phyloP scores from a whole-genome alignment of 1,284 basidiomycete species.

The Afroboletus lepidellus region DNA sequence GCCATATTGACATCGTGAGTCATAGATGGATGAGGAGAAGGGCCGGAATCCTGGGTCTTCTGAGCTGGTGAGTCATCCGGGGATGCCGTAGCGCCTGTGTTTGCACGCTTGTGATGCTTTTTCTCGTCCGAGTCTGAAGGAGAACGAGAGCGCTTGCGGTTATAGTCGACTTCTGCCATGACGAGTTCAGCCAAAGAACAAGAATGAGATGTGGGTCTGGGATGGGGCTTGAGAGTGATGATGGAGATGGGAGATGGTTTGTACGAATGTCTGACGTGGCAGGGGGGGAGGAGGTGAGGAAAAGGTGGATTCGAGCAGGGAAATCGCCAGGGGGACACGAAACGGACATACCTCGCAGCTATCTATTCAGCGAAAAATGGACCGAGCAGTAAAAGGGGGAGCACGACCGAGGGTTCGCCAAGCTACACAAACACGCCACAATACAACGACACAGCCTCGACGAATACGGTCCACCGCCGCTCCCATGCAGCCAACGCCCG shows the following conservation, averaged over 20 bases:
- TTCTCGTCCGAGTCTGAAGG: constrained; percentile 77
- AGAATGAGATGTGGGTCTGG: constrained; percentile 42
- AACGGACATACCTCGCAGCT: constrained; percentile 31
- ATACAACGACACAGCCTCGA: constrained; percentile 30
- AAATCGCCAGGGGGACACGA: constrained; percentile 25
- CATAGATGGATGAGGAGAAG: constrained; percentile 44
- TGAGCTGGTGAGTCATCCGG: constrained; percentile 55
- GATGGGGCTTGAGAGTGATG: constrained; percentile 37
- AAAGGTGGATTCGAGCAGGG: constrained; percentile 37
- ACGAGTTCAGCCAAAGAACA: constrained; percentile 54
- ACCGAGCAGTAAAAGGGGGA: background rate
- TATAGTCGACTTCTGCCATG: constrained; percentile 79
- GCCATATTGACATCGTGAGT: constrained; percentile 62
- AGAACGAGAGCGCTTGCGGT: constrained; percentile 81
- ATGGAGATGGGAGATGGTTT: constrained; percentile 40
- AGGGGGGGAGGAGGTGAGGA: constrained; percentile 36
- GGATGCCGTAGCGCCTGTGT: constrained; percentile 63
- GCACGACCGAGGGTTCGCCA: background rate
- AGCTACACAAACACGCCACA: constrained; percentile 24
- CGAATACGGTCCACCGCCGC: background rate
- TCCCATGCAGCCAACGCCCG: background rate
- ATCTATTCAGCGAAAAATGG: background rate
- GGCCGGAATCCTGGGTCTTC: constrained; percentile 40
- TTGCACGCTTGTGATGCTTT: constrained; percentile 77
- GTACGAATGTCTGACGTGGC: constrained; percentile 36